Evolutionary conservation across 768 basidiomycete genomes (phyloP).

Genomic region (Russula dissimulans): DNA sequence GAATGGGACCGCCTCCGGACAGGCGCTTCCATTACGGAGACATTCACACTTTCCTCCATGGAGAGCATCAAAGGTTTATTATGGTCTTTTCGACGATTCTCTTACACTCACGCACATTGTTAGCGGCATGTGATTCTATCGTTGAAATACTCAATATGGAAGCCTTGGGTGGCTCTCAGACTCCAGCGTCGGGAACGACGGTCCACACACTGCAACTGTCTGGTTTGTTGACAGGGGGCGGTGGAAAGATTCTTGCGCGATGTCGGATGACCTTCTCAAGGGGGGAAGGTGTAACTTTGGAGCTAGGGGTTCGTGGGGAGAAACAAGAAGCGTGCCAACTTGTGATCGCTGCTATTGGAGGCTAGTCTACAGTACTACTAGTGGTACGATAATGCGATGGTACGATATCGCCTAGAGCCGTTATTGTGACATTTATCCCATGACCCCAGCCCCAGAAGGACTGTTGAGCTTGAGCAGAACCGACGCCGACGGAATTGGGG

Average conservation of each 20-base stretch:
- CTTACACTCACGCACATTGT: conserved; percentile 19
- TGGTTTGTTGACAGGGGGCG: conserved; percentile 83
- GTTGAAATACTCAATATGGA: conserved; percentile 97
- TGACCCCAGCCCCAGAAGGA: too few species aligned
- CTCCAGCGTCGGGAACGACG: conserved; percentile 59
- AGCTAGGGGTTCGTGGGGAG: conserved; percentile 87
- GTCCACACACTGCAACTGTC: conserved; percentile 94
- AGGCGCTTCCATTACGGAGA: conserved; percentile 77
- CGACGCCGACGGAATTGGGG: conserved; percentile 17
- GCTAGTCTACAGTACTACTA: conserved; percentile 27
- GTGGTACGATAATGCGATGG: too few species aligned
- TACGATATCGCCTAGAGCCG: too few species aligned
- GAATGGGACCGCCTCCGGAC: conserved; percentile 92
- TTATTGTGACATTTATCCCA: too few species aligned
- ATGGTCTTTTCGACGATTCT: conserved; percentile 1
- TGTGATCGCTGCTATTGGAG: conserved; percentile 83
- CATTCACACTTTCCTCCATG: conserved; percentile 86
- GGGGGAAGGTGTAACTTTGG: conserved; percentile 87
- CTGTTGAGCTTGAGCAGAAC: background rate
- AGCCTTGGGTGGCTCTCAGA: conserved; percentile 83
- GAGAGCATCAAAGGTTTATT: conserved; percentile 84
- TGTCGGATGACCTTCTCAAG: conserved; percentile 92
- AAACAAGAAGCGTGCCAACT: conserved; percentile 78
- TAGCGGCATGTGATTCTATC: conserved; percentile 94
- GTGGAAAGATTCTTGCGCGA: conserved; percentile 91